Evolutionary conservation across 345 rosid genomes (phyloP), one percentile per base, ranked within the genome.

Genomic region (Ceriops tagal): DNA sequence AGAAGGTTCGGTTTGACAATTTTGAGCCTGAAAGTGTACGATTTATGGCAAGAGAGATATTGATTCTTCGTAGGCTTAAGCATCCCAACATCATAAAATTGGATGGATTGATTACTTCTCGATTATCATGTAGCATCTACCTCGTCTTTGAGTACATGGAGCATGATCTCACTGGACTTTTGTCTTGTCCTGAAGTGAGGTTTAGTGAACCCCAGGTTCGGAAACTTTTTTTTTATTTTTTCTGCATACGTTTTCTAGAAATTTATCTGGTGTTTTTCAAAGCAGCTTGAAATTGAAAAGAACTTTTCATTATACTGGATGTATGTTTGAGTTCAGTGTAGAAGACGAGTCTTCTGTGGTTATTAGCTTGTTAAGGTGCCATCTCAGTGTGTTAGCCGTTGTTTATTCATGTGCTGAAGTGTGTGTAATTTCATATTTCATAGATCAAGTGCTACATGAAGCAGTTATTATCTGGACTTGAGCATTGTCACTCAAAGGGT

Each of bases 71-170:
- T 47, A 82, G 87, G 80, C 93, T 95, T 31, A 83, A 92, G 64
- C 99, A 95, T 78, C 96, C 97, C 58, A 92, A 95, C 73, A 73
- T 95, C 75, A 95, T 92, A 82, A 95, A 92, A 68, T 79, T 92
- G 77, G 88, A 95, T 0, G 99, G 99, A 22, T 34, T 95, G 59
- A 86, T 95, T 62, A 88, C 99, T 70, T 95, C 99, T 0, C 80
- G 87, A 71, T 75, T 92, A 30, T 90, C 99, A 10, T 87, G 92
- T 70, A 92, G 85, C 79, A 85, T 95, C 52, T 91, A 89, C 77
- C 96, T 95, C 19, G 99, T 95, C 6, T 95, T 95, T 15, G 99
- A 95, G 86, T 95, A 92, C 76, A 95, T 95, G 99, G 99, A 95
- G 77, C 99, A 95, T 74, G 99, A 95, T 71, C 84, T 95, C 47